Evolutionary conservation across 768 basidiomycete species (phyloP).

Genomic region (Gymnopilus dilepis): DNA sequence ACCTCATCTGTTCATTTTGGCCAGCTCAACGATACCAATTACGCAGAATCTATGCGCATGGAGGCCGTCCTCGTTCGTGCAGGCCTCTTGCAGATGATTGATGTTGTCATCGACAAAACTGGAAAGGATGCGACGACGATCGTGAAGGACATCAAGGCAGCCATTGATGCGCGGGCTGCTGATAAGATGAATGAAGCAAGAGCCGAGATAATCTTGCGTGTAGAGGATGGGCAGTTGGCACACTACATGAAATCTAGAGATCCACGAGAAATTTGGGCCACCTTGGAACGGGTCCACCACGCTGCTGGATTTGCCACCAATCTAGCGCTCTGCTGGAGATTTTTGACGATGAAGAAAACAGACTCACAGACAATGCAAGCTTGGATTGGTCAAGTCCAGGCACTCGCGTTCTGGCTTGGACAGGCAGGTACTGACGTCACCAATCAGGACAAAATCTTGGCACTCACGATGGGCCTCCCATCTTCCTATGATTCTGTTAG

Average conservation of each 20-base stretch:
- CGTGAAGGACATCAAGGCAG: conserved; percentile 6
- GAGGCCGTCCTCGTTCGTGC: conserved; percentile 26
- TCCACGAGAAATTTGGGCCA: conserved; percentile 30
- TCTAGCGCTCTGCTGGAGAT: no score
- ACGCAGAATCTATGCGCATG: conserved; percentile 28
- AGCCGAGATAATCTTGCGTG: conserved; percentile 32
- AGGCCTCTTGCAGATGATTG: conserved; percentile 22
- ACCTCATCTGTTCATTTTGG: conserved; percentile 2
- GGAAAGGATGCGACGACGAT: background rate
- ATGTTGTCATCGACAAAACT: background rate
- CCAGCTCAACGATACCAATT: conserved; percentile 29
- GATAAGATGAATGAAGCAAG: conserved; percentile 33
- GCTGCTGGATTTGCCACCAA: conserved; percentile 5
- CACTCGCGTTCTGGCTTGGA: no score
- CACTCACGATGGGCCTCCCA: no score
- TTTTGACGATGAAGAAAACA: no score
- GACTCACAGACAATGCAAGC: no score
- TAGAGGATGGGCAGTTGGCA: conserved; percentile 30
- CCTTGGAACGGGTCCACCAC: conserved; percentile 25
- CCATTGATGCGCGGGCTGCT: conserved; percentile 24
- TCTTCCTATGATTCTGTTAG: no score
- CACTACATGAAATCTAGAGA: conserved; percentile 30
- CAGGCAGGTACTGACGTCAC: no score
- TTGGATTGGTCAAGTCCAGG: no score
- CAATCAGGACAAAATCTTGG: no score